Base-by-base conservation (phyloP, 2,329 filamentous ascomycete species). In the Epicoccum sorghinum region DNA sequence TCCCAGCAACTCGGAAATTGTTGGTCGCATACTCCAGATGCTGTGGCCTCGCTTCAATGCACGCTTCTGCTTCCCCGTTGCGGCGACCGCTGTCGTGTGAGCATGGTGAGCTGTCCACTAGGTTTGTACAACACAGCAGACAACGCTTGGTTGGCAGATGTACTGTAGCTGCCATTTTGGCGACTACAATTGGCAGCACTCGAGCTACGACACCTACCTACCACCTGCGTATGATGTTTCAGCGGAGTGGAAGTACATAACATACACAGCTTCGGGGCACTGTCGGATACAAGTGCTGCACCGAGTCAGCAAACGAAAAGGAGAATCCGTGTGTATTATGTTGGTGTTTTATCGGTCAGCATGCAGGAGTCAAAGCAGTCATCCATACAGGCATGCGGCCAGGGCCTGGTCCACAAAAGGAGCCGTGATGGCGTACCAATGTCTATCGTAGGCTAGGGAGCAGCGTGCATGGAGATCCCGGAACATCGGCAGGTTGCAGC, bases 81-180 rank as follows among this genome's bases (percentile, higher is more conserved):
- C 43, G 36, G 61, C 65, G 57, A 49, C 54, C 53, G 47, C 55
- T 59, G 61, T 52, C 12, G 60, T 65, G 57, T 55, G 32, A 62
- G 53, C 55, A 57, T 43, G 42, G 41, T 53, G 57, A 49, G 58
- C 48, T 55, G 47, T 58, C 55, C 61, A 47, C 52, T 43, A 30
- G 52, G 47, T 45, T 29, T 47, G 44, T 46, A 57, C 47, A 53
- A 54, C 33, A 43, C 41, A 41, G 49, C 55, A 49, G 23, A 42
- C 36, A 46, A 6, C 30, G 43, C 24, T 35, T 52, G 29, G 58
- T 59, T 61, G 56, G 58, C 32, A 9, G 32, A 35, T 33, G 47
- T 10, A 29, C 27, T 13, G 40, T 22, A 12, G n/a, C 4, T 24
- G 24, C 4, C 14, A 24, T 22, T 25, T 35, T 24, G 29, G 35